phyloP scores from a whole-genome alignment of 2,329 filamentous ascomycete species.

The Ascochyta viciae-villosae region DNA sequence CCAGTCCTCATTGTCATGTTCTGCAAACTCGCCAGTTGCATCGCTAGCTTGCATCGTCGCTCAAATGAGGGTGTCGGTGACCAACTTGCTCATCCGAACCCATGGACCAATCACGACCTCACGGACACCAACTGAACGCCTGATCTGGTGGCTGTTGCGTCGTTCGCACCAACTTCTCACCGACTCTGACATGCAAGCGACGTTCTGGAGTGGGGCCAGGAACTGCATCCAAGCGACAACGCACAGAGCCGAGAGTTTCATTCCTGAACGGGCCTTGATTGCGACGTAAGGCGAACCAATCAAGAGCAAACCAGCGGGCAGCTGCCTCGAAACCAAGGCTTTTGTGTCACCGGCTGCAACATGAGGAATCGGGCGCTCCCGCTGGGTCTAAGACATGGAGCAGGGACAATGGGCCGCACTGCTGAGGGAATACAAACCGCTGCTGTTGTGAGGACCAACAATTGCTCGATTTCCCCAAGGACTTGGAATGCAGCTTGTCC shows the following conservation, averaged over 20 bases:
- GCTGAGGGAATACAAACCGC: neutral
- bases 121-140: slow-evolving; percentile 18
- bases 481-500: neutral
- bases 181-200: slow-evolving; percentile 36
- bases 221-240: slow-evolving; percentile 40
- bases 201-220: slow-evolving; percentile 30
- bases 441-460: neutral
- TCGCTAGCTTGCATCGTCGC: slow-evolving; percentile 8
- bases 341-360: slow-evolving; percentile 19
- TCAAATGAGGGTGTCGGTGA: slow-evolving; percentile 20
- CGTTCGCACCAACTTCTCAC: slow-evolving; percentile 34
- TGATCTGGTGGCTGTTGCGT: slow-evolving; percentile 3
- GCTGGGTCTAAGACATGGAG: neutral
- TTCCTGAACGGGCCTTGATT: slow-evolving; percentile 25
- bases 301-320: slow-evolving; percentile 15
- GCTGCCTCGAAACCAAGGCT: slow-evolving; percentile 36
- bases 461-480: neutral
- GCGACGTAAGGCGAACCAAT: slow-evolving; percentile 35
- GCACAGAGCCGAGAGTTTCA: slow-evolving; percentile 40
- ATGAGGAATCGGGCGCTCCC: slow-evolving; percentile 8
- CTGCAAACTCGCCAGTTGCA: slow-evolving; percentile 14
- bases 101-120: slow-evolving; percentile 20
- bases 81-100: slow-evolving; percentile 10
- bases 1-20: slow-evolving; percentile 19
- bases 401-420: neutral